These are phyloP conservation scores for Fraxinus xanthoxyloides DNA, from an alignment of 305 asterid species.

Conservation along the genomic window DNA sequence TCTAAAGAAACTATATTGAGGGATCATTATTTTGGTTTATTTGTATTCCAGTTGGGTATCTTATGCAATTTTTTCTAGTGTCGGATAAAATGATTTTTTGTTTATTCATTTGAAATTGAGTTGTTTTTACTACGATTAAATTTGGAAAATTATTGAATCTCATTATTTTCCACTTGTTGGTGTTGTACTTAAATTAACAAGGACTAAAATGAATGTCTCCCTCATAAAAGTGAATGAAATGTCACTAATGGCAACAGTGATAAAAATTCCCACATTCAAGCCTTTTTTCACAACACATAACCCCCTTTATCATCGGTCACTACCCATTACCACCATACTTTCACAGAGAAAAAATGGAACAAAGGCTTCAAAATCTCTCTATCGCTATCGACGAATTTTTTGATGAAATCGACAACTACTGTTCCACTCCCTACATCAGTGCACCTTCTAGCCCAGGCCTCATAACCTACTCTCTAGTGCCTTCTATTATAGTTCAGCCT, in stretches of 20 bases:
- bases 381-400: neutral
- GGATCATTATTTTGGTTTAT: too few species aligned
- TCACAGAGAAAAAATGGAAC: conserved; percentile 36
- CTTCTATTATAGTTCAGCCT: conserved; percentile 8
- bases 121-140: too few species aligned
- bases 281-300: conserved; percentile 11
- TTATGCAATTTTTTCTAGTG: too few species aligned
- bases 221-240: neutral
- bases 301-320: neutral
- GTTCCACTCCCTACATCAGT: conserved; percentile 88
- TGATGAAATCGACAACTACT: conserved; percentile 66
- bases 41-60: too few species aligned
- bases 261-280: conserved; percentile 19
- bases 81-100: too few species aligned
- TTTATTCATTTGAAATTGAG: too few species aligned
- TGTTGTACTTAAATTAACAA: too few species aligned
- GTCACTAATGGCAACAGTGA: conserved; percentile 27
- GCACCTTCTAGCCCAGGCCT: conserved; percentile 92
- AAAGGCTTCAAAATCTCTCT: conserved; percentile 31
- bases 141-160: too few species aligned
- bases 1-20: too few species aligned
- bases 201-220: neutral
- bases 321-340: neutral
- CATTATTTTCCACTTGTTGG: too few species aligned
- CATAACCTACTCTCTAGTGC: conserved; percentile 23